Evolutionary conservation across 2,329 filamentous ascomycete species (phyloP), one percentile per base, ranked within the genome.

Genomic region (Magnaporthales sp.): DNA sequence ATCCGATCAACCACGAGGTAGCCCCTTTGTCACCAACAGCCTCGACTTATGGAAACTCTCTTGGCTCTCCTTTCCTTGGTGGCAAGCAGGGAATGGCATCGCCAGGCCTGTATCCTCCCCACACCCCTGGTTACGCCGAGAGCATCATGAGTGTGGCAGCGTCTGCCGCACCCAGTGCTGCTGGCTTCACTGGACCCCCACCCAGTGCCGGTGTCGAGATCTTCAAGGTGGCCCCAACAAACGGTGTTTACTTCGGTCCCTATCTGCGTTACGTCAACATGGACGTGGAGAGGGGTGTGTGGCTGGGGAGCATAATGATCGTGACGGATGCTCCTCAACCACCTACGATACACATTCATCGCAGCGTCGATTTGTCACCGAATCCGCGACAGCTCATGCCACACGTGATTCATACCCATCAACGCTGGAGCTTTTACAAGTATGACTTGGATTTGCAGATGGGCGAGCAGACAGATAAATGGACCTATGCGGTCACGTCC

Each of bases 401-500:
- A 3, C 89, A 90, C 70, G 87, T 88, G 15, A 97, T 99, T 67
- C 91, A 89, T 71, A 91, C 89, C 1, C 95, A 99, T 76, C 94
- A 97, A 74, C 84, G 93, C 68, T 99, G 93, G 93, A 89, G 89
- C 13, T 99, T 99, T 76, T 97, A 96, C 79, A 91, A 93, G 74
- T 99, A 99, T 74, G 93, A 97, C 69, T 78, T 98, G 67, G 91
- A 97, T 69, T 78, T 99, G 62, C 88, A 87, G 68, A 99, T 99
- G 95, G 89, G 91, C 38, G 93, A 98, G 19, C 84, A 83, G 29
- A 90, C 92, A 0, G 86, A 89, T 70, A 91, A 95, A 74, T 99
- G 95, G 95, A 99, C 95, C 0, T 99, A 99, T 74, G 95, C 95
- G 1, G 93, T 99, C 65, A 99, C 95, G 0, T 98, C 95, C 1